Percentiles rank a stretch among this genome's conserved stretches.
Conservation (phyloP, 2,329 filamentous ascomycete genomes). For the Neofusicoccum laricinum region DNA sequence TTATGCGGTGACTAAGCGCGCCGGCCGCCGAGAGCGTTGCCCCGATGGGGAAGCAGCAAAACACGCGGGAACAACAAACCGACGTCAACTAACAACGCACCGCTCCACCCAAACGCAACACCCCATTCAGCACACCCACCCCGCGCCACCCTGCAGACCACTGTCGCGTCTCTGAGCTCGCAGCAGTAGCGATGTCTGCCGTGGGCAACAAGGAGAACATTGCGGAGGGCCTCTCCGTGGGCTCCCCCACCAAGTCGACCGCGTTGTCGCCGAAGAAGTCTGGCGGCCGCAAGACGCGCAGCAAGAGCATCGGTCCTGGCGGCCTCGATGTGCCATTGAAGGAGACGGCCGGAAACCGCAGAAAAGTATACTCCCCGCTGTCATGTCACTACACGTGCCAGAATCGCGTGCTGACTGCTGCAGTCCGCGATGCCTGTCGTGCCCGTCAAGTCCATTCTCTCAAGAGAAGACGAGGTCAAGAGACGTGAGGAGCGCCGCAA, state of each 20-base stretch:
- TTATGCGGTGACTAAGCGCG: constrained; percentile 9
- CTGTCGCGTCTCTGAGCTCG: not conserved
- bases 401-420: constrained; percentile 21
- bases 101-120: not conserved
- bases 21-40: not conserved
- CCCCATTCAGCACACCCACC: not conserved
- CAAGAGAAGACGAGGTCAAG: constrained; percentile 55
- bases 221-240: constrained; percentile 36
- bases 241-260: constrained; percentile 25
- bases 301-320: constrained; percentile 93
- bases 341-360: constrained; percentile 70
- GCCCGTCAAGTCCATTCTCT: constrained; percentile 52
- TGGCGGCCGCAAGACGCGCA: constrained; percentile 54
- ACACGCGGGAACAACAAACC: constrained; percentile 16
- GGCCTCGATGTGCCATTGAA: constrained; percentile 75
- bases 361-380: constrained; percentile 58
- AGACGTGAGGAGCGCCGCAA: constrained; percentile 87
- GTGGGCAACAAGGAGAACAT: constrained; percentile 69
- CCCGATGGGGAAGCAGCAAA: constrained; percentile 16
- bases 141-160: not conserved
- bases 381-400: not conserved
- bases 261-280: constrained; percentile 31
- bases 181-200: constrained; percentile 5
- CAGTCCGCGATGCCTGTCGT: constrained; percentile 50
- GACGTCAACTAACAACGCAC: not conserved